Evolutionary conservation across 2,329 filamentous ascomycete genomes (phyloP).

Genomic region (Diaporthe vaccinii): DNA sequence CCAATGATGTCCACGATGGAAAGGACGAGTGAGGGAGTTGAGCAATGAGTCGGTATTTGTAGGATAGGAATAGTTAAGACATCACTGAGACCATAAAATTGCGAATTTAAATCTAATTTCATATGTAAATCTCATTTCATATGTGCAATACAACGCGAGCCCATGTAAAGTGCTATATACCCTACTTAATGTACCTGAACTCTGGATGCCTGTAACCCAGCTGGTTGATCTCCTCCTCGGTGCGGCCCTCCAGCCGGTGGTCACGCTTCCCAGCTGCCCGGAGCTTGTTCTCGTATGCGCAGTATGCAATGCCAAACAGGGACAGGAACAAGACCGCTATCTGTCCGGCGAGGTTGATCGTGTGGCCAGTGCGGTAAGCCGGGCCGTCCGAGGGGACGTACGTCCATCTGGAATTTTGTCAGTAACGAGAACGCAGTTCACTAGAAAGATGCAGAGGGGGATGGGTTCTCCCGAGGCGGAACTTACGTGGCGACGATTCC

Average conservation of each 20-base stretch:
- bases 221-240: constrained; percentile 59
- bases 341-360: constrained; percentile 69
- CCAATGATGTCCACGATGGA: neutral
- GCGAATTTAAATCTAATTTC: neutral
- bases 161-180: neutral
- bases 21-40: too few species aligned
- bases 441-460: neutral
- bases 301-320: constrained; percentile 64
- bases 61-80: accelerated
- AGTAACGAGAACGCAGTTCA: neutral
- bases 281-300: constrained; percentile 65
- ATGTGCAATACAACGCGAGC: neutral
- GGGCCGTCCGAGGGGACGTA: constrained; percentile 63
- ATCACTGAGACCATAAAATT: accelerated
- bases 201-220: constrained; percentile 68
- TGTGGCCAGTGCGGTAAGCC: constrained; percentile 63
- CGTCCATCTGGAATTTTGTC: constrained; percentile 58
- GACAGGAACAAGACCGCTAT: constrained; percentile 59
- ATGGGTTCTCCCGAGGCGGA: neutral
- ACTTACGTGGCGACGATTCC: constrained; percentile 69
- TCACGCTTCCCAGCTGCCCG: constrained; percentile 63
- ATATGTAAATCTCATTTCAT: neutral
- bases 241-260: constrained; percentile 62
- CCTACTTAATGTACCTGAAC: constrained; percentile 64
- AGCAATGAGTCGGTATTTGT: too few species aligned